phyloP scores from a whole-genome alignment of 2,329 filamentous ascomycete genomes.

The Westerdykella ornata region DNA sequence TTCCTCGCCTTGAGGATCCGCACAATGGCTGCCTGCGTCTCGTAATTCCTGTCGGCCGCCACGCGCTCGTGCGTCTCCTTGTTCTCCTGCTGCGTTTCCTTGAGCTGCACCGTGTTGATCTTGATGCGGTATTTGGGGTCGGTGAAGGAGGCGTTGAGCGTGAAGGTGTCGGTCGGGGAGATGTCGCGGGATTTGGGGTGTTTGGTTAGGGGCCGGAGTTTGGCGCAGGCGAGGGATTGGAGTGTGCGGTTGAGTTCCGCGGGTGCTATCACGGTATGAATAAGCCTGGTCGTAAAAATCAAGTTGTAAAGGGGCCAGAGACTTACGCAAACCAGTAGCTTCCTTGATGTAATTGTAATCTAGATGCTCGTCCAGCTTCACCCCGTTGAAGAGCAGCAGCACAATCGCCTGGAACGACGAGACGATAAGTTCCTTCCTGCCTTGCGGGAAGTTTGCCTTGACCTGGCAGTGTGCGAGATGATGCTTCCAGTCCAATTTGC shows the following conservation, averaged over 20 bases:
- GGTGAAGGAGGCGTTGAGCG: slow-evolving; percentile 67
- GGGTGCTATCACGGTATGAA: slow-evolving; percentile 47
- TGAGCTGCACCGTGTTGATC: slow-evolving; percentile 97
- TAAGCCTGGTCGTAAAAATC: neutral
- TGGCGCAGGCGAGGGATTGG: slow-evolving; percentile 87
- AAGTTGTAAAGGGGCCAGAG: neutral
- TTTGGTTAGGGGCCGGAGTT: slow-evolving; percentile 76
- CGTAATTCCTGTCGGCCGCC: slow-evolving; percentile 81
- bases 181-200: slow-evolving; percentile 80
- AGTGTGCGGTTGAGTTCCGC: slow-evolving; percentile 80
- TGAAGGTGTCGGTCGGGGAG: slow-evolving; percentile 70
- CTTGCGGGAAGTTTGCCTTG: slow-evolving; percentile 70
- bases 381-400: slow-evolving; percentile 78
- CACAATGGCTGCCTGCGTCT: slow-evolving; percentile 95
- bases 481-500: slow-evolving; percentile 86
- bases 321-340: slow-evolving; percentile 63
- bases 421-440: slow-evolving; percentile 80
- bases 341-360: slow-evolving; percentile 69
- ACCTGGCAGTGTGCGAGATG: slow-evolving; percentile 85
- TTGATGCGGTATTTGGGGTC: slow-evolving; percentile 87
- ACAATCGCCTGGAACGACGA: slow-evolving; percentile 90
- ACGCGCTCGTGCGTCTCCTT: slow-evolving; percentile 88
- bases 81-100: slow-evolving; percentile 93
- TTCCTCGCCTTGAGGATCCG: slow-evolving; percentile 95
- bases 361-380: slow-evolving; percentile 56